Percentiles rank a stretch among this genome's conserved stretches.
These are phyloP conservation scores for Boletus pseudo-olivaceus DNA, from an alignment of 768 basidiomycete species.

Conservation along the genomic window DNA sequence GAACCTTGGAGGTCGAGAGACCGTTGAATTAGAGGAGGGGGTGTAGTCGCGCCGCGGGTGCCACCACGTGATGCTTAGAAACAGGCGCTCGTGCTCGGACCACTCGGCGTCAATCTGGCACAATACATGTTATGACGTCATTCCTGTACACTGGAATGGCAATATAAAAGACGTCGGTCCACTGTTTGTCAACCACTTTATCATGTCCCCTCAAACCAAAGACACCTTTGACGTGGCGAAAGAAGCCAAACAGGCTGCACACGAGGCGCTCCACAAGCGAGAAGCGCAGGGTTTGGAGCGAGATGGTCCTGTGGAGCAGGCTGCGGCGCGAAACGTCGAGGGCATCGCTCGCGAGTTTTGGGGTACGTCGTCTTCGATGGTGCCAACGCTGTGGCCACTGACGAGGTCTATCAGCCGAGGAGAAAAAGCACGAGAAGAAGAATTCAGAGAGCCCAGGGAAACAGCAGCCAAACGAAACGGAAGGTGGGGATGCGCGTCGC, in stretches of 20 bases:
- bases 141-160: neutral
- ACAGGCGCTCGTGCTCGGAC: neutral
- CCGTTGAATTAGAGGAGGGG: neutral
- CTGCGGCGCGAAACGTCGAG: neutral
- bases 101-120: neutral
- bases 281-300: neutral
- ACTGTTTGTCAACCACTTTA: neutral
- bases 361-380: neutral
- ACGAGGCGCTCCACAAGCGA: neutral
- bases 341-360: neutral
- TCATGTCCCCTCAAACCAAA: neutral
- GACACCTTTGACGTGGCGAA: neutral
- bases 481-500: neutral
- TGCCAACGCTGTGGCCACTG: neutral
- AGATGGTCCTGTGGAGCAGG: no score
- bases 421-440: no score
- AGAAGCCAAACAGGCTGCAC: neutral
- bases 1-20: neutral
- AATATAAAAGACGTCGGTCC: neutral
- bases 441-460: neutral
- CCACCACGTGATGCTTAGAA: no score
- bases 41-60: no score
- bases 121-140: neutral
- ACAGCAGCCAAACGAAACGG: neutral
- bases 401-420: neutral